phyloP scores from a whole-genome alignment of 371 early-diverging fungal genomes.

The Mortierella polycephala region DNA sequence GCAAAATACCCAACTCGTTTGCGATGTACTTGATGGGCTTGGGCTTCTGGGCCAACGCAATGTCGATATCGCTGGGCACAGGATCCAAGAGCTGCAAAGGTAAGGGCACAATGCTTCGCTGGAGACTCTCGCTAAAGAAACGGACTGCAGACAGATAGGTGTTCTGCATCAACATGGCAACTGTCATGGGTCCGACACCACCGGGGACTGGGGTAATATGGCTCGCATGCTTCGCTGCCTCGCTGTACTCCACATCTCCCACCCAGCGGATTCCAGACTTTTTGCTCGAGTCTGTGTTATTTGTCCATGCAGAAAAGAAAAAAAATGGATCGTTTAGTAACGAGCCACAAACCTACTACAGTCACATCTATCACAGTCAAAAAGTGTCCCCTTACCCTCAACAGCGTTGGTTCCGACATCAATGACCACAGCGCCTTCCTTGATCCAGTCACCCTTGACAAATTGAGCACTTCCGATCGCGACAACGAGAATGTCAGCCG shows the following conservation, averaged over 20 bases:
- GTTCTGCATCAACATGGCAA: slow-evolving; percentile 93
- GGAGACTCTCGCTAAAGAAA: slow-evolving; percentile 58
- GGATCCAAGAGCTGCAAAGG: slow-evolving; percentile 37
- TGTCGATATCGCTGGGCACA: slow-evolving; percentile 94
- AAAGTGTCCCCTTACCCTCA: slow-evolving; percentile 56
- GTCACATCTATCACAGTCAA: neutral
- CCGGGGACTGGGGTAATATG: slow-evolving; percentile 96
- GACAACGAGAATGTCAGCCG: slow-evolving; percentile 90
- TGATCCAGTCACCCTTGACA: slow-evolving; percentile 92
- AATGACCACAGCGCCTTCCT: slow-evolving; percentile 91
- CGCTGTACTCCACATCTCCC: slow-evolving; percentile 90
- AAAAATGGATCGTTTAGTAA: neutral
- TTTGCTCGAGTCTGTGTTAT: slow-evolving; percentile 74
- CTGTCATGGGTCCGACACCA: slow-evolving; percentile 98
- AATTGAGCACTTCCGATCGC: slow-evolving; percentile 87
- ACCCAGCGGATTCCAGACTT: slow-evolving; percentile 92
- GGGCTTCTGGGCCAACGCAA: slow-evolving; percentile 89
- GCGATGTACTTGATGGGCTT: slow-evolving; percentile 84
- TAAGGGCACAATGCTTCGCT: slow-evolving; percentile 37
- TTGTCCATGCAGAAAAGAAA: neutral
- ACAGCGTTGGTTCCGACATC: slow-evolving; percentile 96
- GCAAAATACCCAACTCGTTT: slow-evolving; percentile 80
- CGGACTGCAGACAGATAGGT: slow-evolving; percentile 82
- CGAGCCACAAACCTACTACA: neutral
- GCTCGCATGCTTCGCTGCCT: slow-evolving; percentile 74